phyloP scores from a whole-genome alignment of 495 filamentous ascomycete genomes.

The Articulospora tetracladia region DNA sequence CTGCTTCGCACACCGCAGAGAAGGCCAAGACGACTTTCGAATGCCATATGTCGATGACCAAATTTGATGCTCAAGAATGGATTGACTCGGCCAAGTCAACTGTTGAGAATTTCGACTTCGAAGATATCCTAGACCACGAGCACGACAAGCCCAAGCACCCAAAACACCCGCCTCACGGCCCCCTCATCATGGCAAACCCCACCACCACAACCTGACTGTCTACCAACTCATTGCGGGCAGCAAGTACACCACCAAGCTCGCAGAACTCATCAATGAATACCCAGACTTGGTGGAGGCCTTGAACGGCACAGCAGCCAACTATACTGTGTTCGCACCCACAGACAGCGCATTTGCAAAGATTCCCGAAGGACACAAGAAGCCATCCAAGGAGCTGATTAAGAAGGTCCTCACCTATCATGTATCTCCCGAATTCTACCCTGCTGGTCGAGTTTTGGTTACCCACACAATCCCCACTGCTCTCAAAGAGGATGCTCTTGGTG shows the following conservation, averaged over 20 bases:
- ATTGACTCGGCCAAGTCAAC: slow-evolving; percentile 23
- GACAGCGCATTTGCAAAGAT: slow-evolving; percentile 57
- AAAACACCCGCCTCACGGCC: slow-evolving; percentile 21
- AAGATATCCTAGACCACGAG: slow-evolving; percentile 11
- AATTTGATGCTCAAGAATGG: slow-evolving; percentile 42
- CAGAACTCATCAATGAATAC: slow-evolving; percentile 65
- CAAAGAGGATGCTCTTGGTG: slow-evolving; percentile 43
- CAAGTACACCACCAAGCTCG: slow-evolving; percentile 73
- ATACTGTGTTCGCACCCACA: slow-evolving; percentile 77
- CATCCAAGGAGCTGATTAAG: slow-evolving; percentile 61
- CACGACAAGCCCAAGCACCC: slow-evolving; percentile 22
- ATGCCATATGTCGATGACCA: slow-evolving; percentile 26
- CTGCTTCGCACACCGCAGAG: slow-evolving; percentile 30
- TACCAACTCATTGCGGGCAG: slow-evolving; percentile 71
- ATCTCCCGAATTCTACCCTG: slow-evolving; percentile 55
- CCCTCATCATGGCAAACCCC: slow-evolving; percentile 12
- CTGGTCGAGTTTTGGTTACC: slow-evolving; percentile 48
- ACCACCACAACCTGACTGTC: slow-evolving; percentile 62
- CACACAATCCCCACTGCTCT: slow-evolving; percentile 72
- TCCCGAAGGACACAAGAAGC: slow-evolving; percentile 48
- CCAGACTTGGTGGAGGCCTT: slow-evolving; percentile 65
- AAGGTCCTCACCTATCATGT: slow-evolving; percentile 69
- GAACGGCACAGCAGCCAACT: slow-evolving; percentile 63
- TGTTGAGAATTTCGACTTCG: slow-evolving; percentile 26
- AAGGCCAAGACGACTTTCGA: slow-evolving; percentile 33